These are phyloP conservation scores for Raphidocelis subcapitata DNA, from an alignment of 139 green algal genomes.

Conservation along the genomic window DNA sequence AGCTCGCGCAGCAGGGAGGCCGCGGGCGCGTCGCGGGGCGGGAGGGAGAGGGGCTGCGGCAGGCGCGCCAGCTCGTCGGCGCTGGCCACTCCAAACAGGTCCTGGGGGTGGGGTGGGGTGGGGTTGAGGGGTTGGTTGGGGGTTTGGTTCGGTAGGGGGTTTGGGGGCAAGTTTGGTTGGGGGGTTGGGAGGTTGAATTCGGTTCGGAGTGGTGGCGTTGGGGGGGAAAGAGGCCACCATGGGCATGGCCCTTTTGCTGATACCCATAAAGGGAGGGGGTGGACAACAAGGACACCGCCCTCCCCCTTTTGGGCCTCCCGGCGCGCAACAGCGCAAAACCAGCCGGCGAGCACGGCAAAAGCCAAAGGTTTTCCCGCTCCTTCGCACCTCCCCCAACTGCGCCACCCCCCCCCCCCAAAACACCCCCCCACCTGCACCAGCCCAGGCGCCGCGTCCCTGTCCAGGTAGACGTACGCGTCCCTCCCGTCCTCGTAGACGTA, in stretches of 20 bases:
- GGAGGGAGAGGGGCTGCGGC: slow-evolving; percentile 6
- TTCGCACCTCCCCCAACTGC: no score
- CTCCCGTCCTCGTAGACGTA: slow-evolving; percentile 85
- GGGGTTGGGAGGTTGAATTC: neutral
- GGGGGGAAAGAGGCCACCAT: no score
- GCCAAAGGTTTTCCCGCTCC: no score
- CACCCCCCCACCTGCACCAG: slow-evolving; percentile 25
- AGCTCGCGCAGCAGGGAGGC: slow-evolving; percentile 46
- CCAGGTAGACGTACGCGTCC: slow-evolving; percentile 51
- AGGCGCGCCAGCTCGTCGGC: slow-evolving; percentile 46
- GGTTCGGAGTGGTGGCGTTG: neutral
- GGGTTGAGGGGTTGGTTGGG: neutral
- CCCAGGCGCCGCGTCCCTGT: slow-evolving; percentile 19
- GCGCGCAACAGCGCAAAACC: no score
- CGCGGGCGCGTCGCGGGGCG: slow-evolving; percentile 31
- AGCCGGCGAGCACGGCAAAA: no score
- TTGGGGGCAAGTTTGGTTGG: neutral
- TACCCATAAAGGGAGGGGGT: no score
- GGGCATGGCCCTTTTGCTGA: no score
- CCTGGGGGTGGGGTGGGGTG: neutral
- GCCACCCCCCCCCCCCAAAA: no score
- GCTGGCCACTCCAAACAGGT: slow-evolving; percentile 66
- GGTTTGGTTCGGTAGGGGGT: neutral
- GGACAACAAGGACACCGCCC: no score
- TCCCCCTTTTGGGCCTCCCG: no score